Conservation (phyloP, 23 red algal species). For the Agarophyton chilense region DNA sequence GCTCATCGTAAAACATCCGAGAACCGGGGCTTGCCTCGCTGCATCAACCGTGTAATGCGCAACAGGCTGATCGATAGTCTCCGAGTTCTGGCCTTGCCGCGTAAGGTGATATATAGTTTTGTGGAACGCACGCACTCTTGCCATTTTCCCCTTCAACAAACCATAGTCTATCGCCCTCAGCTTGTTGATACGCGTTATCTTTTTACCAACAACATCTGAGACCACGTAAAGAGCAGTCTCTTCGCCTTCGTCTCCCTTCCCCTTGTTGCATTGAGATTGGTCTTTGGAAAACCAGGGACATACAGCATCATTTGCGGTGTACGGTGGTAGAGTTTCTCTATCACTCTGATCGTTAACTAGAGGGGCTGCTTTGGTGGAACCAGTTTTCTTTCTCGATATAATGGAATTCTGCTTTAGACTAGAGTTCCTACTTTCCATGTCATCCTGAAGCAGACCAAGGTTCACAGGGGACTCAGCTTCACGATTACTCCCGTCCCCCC, state of each 20-base stretch:
- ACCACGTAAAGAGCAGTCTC: not conserved
- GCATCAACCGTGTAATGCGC: slow-evolving; percentile 26
- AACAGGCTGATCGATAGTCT: not conserved
- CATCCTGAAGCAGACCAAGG: too few species aligned
- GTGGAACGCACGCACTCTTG: slow-evolving; percentile 38
- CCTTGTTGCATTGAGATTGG: not conserved
- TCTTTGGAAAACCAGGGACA: not conserved
- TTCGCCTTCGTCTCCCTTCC: not conserved
- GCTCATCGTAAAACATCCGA: slow-evolving; percentile 24
- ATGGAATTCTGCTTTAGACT: not conserved
- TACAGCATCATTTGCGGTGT: not conserved
- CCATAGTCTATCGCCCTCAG: slow-evolving; percentile 52
- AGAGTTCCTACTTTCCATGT: too few species aligned
- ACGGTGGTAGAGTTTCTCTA: too few species aligned
- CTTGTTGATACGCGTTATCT: not conserved
- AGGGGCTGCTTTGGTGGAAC: too few species aligned
- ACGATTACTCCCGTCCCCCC: not conserved
- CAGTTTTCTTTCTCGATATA: too few species aligned
- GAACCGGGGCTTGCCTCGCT: not conserved
- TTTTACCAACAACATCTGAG: not conserved
- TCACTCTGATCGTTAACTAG: not conserved
- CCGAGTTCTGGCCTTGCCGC: not conserved
- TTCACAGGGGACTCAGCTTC: not conserved
- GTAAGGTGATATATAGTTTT: not conserved
- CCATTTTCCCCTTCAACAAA: slow-evolving; percentile 59